phyloP scores from a whole-genome alignment of 306 rosid species.

The Cicer judaicum region DNA sequence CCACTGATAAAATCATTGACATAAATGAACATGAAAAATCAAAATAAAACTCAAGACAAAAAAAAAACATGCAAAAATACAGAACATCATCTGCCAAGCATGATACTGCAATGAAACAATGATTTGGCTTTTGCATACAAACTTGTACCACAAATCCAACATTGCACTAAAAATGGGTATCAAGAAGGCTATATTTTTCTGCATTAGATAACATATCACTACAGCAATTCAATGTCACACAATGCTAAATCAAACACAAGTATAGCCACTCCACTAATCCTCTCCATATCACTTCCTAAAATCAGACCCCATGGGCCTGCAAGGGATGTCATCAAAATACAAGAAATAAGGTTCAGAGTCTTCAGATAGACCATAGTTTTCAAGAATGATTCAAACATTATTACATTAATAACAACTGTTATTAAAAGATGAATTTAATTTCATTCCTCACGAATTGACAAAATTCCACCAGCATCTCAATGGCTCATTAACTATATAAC shows the following conservation, averaged over 20 bases:
- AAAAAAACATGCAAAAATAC: background rate
- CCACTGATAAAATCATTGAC: constrained; percentile 61
- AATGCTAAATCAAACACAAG: background rate
- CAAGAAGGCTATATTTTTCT: background rate
- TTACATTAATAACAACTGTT: background rate
- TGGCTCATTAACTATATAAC: background rate
- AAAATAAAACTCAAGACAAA: background rate
- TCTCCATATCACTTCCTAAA: background rate
- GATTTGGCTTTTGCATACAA: background rate
- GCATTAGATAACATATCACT: background rate
- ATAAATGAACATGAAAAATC: constrained; percentile 15
- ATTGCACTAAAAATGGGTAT: background rate
- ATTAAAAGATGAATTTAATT: background rate
- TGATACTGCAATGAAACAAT: background rate
- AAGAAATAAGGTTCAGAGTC: background rate
- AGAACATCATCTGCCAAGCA: background rate
- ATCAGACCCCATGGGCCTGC: background rate
- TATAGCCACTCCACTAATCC: background rate
- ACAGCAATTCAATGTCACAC: background rate
- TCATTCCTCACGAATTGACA: background rate
- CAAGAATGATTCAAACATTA: background rate
- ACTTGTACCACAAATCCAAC: background rate
- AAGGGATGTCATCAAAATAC: background rate
- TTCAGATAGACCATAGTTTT: background rate
- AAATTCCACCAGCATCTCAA: background rate